These are phyloP conservation scores for Prunus kanzakura DNA, from an alignment of 306 rosid genomes.

Conservation along the genomic window DNA sequence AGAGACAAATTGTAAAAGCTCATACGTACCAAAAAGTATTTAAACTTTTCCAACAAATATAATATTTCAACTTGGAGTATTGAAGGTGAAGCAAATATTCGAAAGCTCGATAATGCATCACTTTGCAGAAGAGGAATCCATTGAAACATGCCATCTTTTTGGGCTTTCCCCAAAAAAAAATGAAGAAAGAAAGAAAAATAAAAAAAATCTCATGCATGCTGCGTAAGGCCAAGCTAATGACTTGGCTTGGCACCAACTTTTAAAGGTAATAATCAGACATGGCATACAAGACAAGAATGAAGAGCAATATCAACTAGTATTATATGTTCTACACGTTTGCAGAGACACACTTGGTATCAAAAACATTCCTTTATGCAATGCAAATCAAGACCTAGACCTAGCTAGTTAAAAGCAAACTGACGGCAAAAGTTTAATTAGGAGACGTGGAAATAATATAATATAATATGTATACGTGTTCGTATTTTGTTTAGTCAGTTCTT, in stretches of 20 bases:
- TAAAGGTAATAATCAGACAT: neutral
- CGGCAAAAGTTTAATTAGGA: too few relatives aligned
- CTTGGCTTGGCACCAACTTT: constrained; percentile 4
- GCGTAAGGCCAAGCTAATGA: constrained; percentile 7
- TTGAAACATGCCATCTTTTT: too few relatives aligned
- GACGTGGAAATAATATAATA: too few relatives aligned
- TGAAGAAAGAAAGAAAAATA: too few relatives aligned
- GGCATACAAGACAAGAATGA: neutral
- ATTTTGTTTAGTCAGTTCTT: too few relatives aligned
- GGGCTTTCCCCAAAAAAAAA: too few relatives aligned
- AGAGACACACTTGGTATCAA: too few relatives aligned
- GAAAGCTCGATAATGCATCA: neutral
- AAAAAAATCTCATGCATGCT: neutral
- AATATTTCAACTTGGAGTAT: neutral
- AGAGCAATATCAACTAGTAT: neutral
- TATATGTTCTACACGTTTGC: neutral
- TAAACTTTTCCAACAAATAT: neutral
- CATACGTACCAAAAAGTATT: neutral
- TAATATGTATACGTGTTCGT: too few relatives aligned
- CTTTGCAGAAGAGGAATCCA: too few relatives aligned
- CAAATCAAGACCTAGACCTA: too few relatives aligned
- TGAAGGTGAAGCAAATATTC: neutral
- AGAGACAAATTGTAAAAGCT: neutral
- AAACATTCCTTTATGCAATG: too few relatives aligned
- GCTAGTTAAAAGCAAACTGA: too few relatives aligned